Conservation (phyloP, 805 yeast genomes). For the Pichia paraexigua region DNA sequence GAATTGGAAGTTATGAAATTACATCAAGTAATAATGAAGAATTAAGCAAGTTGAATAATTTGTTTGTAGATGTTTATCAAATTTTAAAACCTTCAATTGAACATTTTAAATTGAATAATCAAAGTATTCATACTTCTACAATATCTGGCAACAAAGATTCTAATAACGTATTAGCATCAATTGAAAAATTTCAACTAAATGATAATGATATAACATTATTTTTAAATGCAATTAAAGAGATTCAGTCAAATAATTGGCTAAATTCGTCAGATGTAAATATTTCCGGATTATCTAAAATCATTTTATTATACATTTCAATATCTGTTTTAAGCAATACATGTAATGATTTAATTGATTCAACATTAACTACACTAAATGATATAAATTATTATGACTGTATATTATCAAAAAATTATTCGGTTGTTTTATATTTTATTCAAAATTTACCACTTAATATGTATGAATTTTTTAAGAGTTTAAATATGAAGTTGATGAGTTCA, state of each 20-base stretch:
- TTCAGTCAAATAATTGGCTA: conserved; percentile 1
- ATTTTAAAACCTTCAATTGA: background rate
- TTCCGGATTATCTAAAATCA: conserved; percentile 18
- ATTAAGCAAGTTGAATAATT: background rate
- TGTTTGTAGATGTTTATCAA: conserved; percentile 2
- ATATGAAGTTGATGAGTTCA: conserved; percentile 11
- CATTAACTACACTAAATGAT: conserved; percentile 37
- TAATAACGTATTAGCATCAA: background rate
- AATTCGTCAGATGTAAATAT: conserved; percentile 3
- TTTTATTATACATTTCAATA: conserved; percentile 17
- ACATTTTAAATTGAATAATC: background rate
- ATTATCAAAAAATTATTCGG: conserved; percentile 25
- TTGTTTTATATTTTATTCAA: conserved; percentile 33
- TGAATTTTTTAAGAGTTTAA: conserved; percentile 12
- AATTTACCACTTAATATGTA: conserved; percentile 25
- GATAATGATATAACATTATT: background rate
- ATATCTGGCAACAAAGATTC: background rate
- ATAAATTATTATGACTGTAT: conserved; percentile 40
- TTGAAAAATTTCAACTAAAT: background rate
- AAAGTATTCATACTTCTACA: background rate
- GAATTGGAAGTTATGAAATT: background rate
- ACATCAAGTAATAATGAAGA: background rate
- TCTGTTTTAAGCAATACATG: conserved; percentile 13
- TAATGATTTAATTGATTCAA: conserved; percentile 30
- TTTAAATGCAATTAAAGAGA: background rate